Base-by-base conservation (phyloP, 306 rosid genomes). In the Begonia fuchsioides region DNA sequence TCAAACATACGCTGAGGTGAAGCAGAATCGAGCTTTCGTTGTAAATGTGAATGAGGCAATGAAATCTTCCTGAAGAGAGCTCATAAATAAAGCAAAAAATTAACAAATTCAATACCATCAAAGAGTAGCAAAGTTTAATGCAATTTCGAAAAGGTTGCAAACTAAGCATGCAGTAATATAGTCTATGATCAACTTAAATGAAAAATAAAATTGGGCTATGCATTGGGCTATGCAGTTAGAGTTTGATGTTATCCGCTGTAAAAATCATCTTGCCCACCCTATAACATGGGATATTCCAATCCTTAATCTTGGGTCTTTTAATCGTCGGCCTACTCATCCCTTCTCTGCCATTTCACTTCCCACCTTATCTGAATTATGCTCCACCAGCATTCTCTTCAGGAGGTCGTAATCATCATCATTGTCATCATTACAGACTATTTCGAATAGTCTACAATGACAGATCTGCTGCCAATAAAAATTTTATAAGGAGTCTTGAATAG, bases 21-120 rank as follows among this genome's bases (percentile, higher is more conserved):
- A 44, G 67, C 75, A 54, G 95, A 85, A 56, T 82, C 98, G 48
- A 71, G 57, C 60, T 69, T 63, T 77, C 82, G 79, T 72, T 9
- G 79, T 67, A 49, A 66, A 76, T 57, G 71, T 61, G 39, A 87
- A 77, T 2, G 96, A 75, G 19, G 61, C 68, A 40, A 69, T 54
- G 54, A 54, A 74, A 57, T 79, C 79, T 55, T n/a, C n/a, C n/a
- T n/a, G n/a, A n/a, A n/a, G 52, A 72, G 73, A 49, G 85, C 77
- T 14, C 85, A 93, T 95, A 85, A 43, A 9, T 76, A 47, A 17
- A 62, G 13, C 62, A 26, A 49, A 43, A 15, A 52, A 51, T 60
- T 44, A 43, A 43, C 15, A 8, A 26, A 5, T 26, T 26, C 8
- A 26, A 26, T 4, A 5, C 35, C 35, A 26, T 26, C 35, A 26